Evolutionary conservation across 176 grass and related monocot genomes (phyloP).

Genomic region (Ananas comosus): DNA sequence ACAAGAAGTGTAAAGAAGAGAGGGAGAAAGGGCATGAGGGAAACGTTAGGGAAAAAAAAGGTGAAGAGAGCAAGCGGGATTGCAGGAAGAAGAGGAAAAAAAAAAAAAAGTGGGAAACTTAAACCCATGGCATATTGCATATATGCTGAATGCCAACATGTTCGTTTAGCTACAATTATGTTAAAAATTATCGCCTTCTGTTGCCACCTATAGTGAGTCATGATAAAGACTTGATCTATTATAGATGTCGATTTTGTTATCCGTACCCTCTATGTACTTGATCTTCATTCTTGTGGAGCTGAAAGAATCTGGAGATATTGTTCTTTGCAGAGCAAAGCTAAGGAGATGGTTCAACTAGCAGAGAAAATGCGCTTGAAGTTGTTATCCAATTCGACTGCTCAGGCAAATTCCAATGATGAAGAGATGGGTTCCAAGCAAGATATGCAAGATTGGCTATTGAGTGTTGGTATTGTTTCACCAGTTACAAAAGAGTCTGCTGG

Average conservation of each 20-base stretch:
- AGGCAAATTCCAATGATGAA: slow-evolving; percentile 71
- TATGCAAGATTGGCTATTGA: slow-evolving; percentile 97
- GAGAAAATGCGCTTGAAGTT: slow-evolving; percentile 94
- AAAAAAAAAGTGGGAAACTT: no score
- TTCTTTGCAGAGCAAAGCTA: slow-evolving; percentile 80
- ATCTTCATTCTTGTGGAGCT: background rate
- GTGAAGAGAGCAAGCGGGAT: no score
- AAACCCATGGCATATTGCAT: no score
- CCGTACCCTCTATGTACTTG: background rate
- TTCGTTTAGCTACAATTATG: no score
- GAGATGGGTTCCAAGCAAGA: slow-evolving; percentile 97
- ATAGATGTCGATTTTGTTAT: background rate
- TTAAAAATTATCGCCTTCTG: no score
- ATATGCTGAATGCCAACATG: no score
- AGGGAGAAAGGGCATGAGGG: no score
- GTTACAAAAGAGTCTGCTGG: slow-evolving; percentile 98
- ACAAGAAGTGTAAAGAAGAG: no score
- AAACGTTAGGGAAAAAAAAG: no score
- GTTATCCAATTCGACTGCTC: slow-evolving; percentile 43
- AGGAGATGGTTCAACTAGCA: slow-evolving; percentile 97
- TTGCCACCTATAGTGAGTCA: background rate
- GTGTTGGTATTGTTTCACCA: slow-evolving; percentile 76
- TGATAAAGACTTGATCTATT: background rate
- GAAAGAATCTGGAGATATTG: background rate
- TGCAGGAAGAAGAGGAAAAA: no score